A percentile compares a stretch with the other conserved stretches of the same genome.
Conservation (phyloP, 106 monocot species). For the Agapanthus africanus region DNA sequence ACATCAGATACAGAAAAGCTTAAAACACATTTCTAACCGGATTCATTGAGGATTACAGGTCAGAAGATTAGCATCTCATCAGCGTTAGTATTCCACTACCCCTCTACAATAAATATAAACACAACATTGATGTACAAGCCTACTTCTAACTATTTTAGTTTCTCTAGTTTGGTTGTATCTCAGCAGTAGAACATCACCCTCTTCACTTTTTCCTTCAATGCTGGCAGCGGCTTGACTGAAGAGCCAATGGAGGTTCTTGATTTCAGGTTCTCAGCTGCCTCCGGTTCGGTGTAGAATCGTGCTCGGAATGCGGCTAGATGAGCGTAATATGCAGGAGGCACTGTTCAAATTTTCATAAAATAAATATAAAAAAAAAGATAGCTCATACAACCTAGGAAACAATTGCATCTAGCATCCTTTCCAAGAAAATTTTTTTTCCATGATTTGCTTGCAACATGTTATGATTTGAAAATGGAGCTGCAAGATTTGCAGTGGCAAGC, state of each 20-base stretch:
- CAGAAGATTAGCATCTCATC: too few species aligned
- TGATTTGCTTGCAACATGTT: too few species aligned
- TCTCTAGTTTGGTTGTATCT: not conserved
- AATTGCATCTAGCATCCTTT: too few species aligned
- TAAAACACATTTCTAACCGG: too few species aligned
- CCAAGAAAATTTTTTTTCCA: too few species aligned
- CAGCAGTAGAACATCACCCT: slow-evolving; percentile 61
- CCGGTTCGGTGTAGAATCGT: slow-evolving; percentile 59
- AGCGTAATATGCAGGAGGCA: slow-evolving; percentile 67
- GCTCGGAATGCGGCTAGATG: slow-evolving; percentile 68
- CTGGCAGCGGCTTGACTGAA: slow-evolving; percentile 38
- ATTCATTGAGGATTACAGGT: too few species aligned
- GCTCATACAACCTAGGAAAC: too few species aligned
- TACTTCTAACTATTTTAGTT: not conserved
- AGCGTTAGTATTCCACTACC: not conserved
- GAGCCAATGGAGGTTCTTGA: slow-evolving; percentile 17
- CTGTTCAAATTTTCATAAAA: too few species aligned
- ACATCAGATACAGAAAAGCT: too few species aligned
- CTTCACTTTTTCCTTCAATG: slow-evolving; percentile 82
- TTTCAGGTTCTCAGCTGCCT: slow-evolving; percentile 22
- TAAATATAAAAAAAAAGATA: too few species aligned
- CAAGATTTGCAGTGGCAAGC: too few species aligned
- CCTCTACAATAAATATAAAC: slow-evolving; percentile 17
- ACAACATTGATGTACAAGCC: slow-evolving; percentile 16
- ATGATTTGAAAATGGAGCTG: too few species aligned